Evolutionary conservation across 2,329 filamentous ascomycete species (phyloP), one percentile per base, ranked within the genome.

Genomic region (Xylariaceae sp.): DNA sequence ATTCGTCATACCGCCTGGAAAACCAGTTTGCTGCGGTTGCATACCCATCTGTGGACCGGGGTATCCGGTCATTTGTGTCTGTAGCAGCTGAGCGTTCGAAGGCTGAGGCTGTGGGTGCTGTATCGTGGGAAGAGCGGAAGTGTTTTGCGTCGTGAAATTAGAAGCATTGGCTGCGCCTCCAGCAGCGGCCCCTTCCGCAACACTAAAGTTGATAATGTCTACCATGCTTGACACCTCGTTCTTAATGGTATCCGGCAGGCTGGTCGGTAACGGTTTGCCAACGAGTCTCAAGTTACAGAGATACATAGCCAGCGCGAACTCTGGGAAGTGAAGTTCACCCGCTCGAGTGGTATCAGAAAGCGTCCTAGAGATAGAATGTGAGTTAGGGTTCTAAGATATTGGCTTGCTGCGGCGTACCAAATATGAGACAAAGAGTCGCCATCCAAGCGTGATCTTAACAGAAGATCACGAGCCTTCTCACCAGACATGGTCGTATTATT

Each of bases 151-250:
- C 47, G 80, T 83, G 67, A 92, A 90, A 64, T 84, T 86, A 1
- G 89, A 86, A 12, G 83, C 83, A 70, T 89, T 91, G 57, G 76
- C 82, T 51, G 77, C 77, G 3, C 72, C 64, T 31, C 76, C 73
- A n/a, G 79, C 71, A 41, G 74, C 76, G 40, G 75, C 76, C 31
- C 92, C 87, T 61, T 99, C 94, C 0, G 83, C 84, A 29, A 96
- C 82, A 63, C 87, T 90, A 70, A 99, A 99, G 56, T 91, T 96
- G 68, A 99, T 99, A 54, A 99, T 99, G 68, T 99, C 94, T 41
- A 99, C 94, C 91, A 99, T 97, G 73, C 94, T 96, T 3, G 92
- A 97, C 19, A 99, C 94, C 71, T 99, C 94, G 66, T 99, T 99
- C 75, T 85, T 88, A 61, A 99, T 86, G 56, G 84, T 87, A 34